phyloP scores from a whole-genome alignment of 1,139 yeast genomes.

The Saccharomycopsis hybrid region DNA sequence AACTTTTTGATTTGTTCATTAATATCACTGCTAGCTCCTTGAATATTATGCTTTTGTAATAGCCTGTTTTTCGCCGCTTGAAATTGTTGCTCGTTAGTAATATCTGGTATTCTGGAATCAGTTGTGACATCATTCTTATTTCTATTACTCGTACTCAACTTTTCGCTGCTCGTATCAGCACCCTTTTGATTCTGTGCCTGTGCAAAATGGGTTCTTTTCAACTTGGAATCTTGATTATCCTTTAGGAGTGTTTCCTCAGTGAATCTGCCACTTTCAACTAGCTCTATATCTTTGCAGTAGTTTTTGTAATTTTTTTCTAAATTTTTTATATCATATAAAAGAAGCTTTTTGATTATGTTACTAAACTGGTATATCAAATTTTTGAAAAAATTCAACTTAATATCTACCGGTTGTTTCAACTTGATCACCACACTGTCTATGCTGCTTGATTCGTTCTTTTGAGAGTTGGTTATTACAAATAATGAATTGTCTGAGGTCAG shows the following conservation, averaged over 20 bases:
- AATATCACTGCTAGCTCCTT: neutral
- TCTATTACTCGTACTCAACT: neutral
- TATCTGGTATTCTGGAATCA: neutral
- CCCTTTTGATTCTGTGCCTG: neutral
- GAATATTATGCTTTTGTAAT: slow-evolving; percentile 2
- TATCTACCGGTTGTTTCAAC: slow-evolving; percentile 13
- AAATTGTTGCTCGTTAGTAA: neutral
- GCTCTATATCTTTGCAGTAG: slow-evolving; percentile 12
- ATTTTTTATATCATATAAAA: slow-evolving; percentile 19
- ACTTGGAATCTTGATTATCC: slow-evolving; percentile 12
- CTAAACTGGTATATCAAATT: slow-evolving; percentile 18
- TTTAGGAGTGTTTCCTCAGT: slow-evolving; percentile 18
- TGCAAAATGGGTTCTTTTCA: slow-evolving; percentile 5
- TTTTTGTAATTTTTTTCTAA: slow-evolving; percentile 15
- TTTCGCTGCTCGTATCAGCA: neutral
- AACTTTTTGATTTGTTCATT: slow-evolving; percentile 11
- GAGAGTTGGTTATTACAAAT: slow-evolving; percentile 7
- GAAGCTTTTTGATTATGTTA: slow-evolving; percentile 17
- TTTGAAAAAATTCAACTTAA: slow-evolving; percentile 17
- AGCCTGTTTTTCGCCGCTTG: slow-evolving; percentile 6
- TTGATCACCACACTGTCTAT: slow-evolving; percentile 6
- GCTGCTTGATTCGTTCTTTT: neutral
- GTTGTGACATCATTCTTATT: neutral
- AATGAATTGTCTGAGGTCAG: slow-evolving; percentile 1
- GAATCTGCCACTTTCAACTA: slow-evolving; percentile 16